These are phyloP conservation scores for Rosa chinensis DNA, from an alignment of 306 rosid genomes.

Conservation along the genomic window DNA sequence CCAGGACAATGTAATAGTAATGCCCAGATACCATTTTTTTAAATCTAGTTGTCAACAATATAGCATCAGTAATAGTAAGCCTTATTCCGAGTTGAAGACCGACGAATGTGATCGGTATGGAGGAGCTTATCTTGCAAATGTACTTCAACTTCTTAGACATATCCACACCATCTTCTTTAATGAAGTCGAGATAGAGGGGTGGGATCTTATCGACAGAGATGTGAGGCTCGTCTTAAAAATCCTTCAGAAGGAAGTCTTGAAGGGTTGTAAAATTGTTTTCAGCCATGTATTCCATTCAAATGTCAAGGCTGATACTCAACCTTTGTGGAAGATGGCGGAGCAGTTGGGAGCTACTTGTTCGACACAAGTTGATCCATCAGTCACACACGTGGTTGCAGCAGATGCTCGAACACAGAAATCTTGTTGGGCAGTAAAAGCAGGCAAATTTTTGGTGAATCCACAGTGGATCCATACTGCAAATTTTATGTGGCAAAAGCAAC, in stretches of 20 bases:
- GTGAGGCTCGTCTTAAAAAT: slow-evolving; percentile 59
- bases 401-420: slow-evolving; percentile 78
- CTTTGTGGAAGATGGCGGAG: slow-evolving; percentile 69
- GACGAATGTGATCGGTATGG: slow-evolving; percentile 67
- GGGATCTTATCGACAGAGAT: slow-evolving; percentile 54
- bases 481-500: slow-evolving; percentile 71
- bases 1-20: slow-evolving; percentile 57
- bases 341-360: slow-evolving; percentile 78
- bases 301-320: slow-evolving; percentile 44
- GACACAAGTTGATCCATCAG: slow-evolving; percentile 51
- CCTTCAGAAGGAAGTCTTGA: slow-evolving; percentile 44
- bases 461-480: slow-evolving; percentile 78
- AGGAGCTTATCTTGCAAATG: slow-evolving; percentile 64
- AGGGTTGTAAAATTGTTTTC: slow-evolving; percentile 63
- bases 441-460: slow-evolving; percentile 75
- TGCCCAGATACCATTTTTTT: slow-evolving; percentile 91
- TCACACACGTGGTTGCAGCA: slow-evolving; percentile 73
- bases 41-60: slow-evolving; percentile 77
- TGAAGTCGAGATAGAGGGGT: slow-evolving; percentile 38
- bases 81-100: slow-evolving; percentile 61
- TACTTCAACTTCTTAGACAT: slow-evolving; percentile 66
- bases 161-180: slow-evolving; percentile 62
- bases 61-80: slow-evolving; percentile 55
- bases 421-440: slow-evolving; percentile 57
- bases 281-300: slow-evolving; percentile 56